Conservation (phyloP, 257 asterid species). For the Thymus quinquecostatus region DNA sequence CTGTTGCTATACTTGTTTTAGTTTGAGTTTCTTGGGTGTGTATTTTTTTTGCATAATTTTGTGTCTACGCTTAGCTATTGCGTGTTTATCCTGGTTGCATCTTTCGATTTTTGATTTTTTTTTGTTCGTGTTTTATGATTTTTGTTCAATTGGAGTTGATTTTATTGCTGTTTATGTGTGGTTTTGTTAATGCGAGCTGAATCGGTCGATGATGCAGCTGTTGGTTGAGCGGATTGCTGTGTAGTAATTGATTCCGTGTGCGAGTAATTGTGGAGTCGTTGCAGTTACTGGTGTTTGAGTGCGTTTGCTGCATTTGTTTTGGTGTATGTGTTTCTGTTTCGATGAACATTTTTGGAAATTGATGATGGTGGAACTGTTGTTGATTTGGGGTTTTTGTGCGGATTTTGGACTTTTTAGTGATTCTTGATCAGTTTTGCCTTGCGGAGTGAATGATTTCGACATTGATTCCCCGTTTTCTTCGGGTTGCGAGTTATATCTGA, state of each 20-base stretch:
- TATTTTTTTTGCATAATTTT: background rate
- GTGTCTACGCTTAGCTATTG: constrained; percentile 18
- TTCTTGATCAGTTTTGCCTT: constrained; percentile 8
- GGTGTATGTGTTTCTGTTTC: background rate
- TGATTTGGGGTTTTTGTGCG: constrained; percentile 27
- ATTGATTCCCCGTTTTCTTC: background rate
- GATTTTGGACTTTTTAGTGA: background rate
- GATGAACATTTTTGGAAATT: background rate
- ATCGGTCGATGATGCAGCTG: constrained; percentile 23
- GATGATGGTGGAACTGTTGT: constrained; percentile 25
- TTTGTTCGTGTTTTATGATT: background rate
- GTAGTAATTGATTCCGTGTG: constrained; percentile 16
- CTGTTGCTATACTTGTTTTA: constrained; percentile 7
- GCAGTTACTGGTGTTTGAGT: background rate
- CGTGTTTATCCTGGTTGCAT: constrained; percentile 21
- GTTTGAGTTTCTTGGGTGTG: background rate
- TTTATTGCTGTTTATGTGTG: background rate
- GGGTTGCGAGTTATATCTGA: constrained; percentile 13
- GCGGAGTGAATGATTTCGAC: constrained; percentile 14
- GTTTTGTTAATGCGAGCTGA: constrained; percentile 11
- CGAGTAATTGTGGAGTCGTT: background rate
- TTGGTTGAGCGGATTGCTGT: background rate
- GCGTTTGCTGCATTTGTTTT: background rate
- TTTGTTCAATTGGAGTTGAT: constrained; percentile 20
- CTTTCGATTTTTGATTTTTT: constrained; percentile 9